Evolutionary conservation across 164 flowering plant genomes (phyloP).

Genomic region (Buxus sempervirens): DNA sequence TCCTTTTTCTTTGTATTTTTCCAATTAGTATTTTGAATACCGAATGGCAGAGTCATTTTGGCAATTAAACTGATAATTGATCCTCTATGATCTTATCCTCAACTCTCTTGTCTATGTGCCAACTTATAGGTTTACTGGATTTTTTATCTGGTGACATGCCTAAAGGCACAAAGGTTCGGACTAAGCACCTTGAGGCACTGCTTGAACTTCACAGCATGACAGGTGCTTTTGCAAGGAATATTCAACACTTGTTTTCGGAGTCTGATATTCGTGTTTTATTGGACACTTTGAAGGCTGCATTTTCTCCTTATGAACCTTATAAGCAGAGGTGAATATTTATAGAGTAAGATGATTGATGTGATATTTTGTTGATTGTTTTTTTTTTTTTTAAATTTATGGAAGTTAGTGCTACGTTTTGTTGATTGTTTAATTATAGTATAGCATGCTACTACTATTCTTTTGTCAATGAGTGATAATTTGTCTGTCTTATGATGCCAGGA

Average conservation of each 20-base stretch:
- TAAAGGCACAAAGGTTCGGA: constrained; percentile 78
- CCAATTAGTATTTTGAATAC: not conserved
- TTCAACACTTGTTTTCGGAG: constrained; percentile 90
- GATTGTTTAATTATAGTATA: not conserved
- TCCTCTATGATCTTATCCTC: constrained; percentile 4
- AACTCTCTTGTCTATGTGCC: constrained; percentile 10
- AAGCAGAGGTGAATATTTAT: constrained; percentile 63
- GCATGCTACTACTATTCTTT: too few species aligned
- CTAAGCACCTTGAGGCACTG: constrained; percentile 84
- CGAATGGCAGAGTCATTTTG: not conserved
- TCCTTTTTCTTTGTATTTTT: too few species aligned
- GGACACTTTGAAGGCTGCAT: constrained; percentile 75
- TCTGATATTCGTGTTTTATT: constrained; percentile 59
- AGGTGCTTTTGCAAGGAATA: constrained; percentile 79
- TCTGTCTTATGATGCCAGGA: too few species aligned
- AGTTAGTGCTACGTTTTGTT: too few species aligned
- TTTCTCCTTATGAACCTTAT: constrained; percentile 78
- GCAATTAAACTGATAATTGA: constrained; percentile 7
- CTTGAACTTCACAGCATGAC: constrained; percentile 91
- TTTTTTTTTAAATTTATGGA: not conserved
- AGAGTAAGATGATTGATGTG: not conserved
- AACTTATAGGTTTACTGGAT: constrained; percentile 74
- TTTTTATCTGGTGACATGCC: constrained; percentile 85
- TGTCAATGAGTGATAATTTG: too few species aligned
- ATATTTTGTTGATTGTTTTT: not conserved